Conservation (phyloP, 345 rosid genomes). For the Populus ilicifolia region DNA sequence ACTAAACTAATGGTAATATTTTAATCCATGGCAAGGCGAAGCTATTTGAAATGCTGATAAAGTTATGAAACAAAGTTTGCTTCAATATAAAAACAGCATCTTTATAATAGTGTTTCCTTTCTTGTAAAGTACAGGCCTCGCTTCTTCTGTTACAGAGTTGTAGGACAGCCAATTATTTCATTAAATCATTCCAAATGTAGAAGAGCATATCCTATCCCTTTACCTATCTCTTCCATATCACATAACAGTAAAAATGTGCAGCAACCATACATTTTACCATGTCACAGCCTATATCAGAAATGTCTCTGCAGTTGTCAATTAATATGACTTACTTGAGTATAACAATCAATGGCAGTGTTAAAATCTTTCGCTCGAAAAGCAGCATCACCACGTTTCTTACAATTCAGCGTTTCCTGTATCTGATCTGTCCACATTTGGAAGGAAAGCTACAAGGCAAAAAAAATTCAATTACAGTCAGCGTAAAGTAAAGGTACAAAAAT, state of each 20-base stretch:
- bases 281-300: neutral
- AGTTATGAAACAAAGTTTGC: neutral
- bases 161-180: neutral
- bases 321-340: conserved; percentile 52
- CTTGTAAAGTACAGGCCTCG: neutral
- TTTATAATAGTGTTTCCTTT: neutral
- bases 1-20: neutral
- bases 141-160: neutral
- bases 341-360: conserved; percentile 40
- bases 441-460: conserved; percentile 34
- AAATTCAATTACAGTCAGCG: neutral
- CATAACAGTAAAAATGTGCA: neutral
- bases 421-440: conserved; percentile 97
- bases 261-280: neutral
- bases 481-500: neutral
- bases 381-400: conserved; percentile 57
- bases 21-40: neutral
- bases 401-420: conserved; percentile 88
- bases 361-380: conserved; percentile 41
- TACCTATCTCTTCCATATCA: neutral
- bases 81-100: neutral
- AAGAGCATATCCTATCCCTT: neutral
- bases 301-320: neutral
- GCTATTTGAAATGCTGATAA: neutral
- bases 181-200: neutral